Base-by-base conservation (phyloP, 2,329 filamentous ascomycete genomes). In the Fusarium proliferatum region DNA sequence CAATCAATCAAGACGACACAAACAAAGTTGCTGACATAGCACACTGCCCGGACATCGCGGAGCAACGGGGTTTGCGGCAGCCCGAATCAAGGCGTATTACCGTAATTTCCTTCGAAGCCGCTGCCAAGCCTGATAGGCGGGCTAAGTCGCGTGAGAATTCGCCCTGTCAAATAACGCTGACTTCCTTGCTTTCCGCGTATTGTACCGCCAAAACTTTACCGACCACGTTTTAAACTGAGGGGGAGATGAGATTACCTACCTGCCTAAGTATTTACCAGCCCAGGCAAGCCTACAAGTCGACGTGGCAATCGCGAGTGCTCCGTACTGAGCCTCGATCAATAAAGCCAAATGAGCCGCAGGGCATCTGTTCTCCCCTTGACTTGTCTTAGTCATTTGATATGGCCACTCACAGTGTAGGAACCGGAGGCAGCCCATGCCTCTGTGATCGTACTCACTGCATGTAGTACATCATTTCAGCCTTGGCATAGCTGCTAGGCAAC, bases 61-160 rank as follows among this genome's bases (percentile, higher is more conserved):
- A 75, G 76, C 66, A 36, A 77, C 76, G 76, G 76, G 71, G 75
- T 77, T 76, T 76, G 52, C 33, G 21, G 61, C 34, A 74, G 56
- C 60, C 76, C 76, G 76, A 74, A 73, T 55, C 64, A 45, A 74
- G 61, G 64, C 65, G 72, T 76, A 77, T 78, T 71, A 72, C 67
- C 65, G 71, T 74, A 78, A 78, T 78, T 78, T 78, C 76, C 73
- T 74, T 61, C 61, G 13, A 65, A 43, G 69, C 53, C 63, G 62
- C 68, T 64, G 76, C 74, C 74, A 76, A 78, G 76, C 36, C 59
- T 62, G 57, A 71, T 64, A 59, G 62, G 60, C 57, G 64, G 69
- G 56, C 62, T 57, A 62, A 68, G 76, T 75, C 73, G 76, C 71
- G 71, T 76, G 76, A 78, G 76, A 48, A 53, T 59, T 41, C 30